A percentile compares a stretch with the other conserved stretches of the same genome.
Conservation (phyloP, 805 yeast species). For the Saccharomycopsis olivae region DNA sequence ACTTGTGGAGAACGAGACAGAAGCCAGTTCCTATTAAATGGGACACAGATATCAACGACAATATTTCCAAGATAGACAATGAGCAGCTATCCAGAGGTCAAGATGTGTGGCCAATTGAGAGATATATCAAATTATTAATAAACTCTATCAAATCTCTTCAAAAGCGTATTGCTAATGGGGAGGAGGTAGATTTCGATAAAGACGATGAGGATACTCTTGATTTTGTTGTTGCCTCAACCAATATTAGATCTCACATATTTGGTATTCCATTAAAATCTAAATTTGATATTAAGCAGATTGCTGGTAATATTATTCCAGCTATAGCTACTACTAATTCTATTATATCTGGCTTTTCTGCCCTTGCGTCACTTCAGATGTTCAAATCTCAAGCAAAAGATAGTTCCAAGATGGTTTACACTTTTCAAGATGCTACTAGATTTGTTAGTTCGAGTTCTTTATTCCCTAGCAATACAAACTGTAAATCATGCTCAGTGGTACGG, state of each 20-base stretch:
- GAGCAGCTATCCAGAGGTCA: conserved; percentile 23
- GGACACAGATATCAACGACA: conserved; percentile 18
- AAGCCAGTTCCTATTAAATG: conserved; percentile 56
- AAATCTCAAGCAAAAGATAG: conserved; percentile 24
- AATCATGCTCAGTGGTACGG: conserved; percentile 49
- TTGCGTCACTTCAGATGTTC: conserved; percentile 47
- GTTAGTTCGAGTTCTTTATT: conserved; percentile 53
- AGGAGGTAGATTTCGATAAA: conserved; percentile 64
- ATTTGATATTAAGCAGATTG: conserved; percentile 87
- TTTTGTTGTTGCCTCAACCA: conserved; percentile 81
- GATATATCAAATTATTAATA: conserved; percentile 12
- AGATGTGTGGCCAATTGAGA: conserved; percentile 44
- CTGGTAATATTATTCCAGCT: conserved; percentile 97
- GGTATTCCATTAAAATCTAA: conserved; percentile 60
- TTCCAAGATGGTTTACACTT: conserved; percentile 41
- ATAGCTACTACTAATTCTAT: conserved; percentile 97
- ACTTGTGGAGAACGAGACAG: conserved; percentile 65
- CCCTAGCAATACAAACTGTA: conserved; percentile 61
- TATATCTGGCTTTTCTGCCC: conserved; percentile 78
- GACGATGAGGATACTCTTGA: conserved; percentile 88
- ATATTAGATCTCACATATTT: conserved; percentile 63
- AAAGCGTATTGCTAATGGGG: conserved; percentile 1
- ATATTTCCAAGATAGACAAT: conserved; percentile 18
- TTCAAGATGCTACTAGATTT: conserved; percentile 47
- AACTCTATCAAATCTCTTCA: conserved; percentile 12